Evolutionary conservation across 2,329 filamentous ascomycete genomes (phyloP).

Genomic region (Colletotrichum sp.): DNA sequence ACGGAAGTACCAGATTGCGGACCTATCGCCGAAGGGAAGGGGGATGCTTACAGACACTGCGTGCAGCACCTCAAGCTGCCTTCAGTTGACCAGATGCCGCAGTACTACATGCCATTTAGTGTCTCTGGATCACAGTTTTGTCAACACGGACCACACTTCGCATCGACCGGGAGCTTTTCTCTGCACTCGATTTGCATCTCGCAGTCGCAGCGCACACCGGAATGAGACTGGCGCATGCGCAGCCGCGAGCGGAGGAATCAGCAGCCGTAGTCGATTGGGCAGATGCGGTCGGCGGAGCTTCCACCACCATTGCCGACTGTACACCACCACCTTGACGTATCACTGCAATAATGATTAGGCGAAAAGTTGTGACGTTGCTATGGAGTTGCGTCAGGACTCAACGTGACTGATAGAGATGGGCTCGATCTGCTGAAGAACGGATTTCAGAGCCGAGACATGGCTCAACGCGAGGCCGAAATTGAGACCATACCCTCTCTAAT

Average conservation of each 20-base stretch:
- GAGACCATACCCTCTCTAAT: slow-evolving; percentile 1
- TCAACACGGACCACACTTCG: not conserved
- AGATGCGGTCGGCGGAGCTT: not conserved
- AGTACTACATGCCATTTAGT: not conserved
- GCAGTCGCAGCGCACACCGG: not conserved
- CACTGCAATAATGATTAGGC: not conserved
- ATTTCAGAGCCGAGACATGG: slow-evolving; percentile 10
- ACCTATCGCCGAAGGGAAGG: not conserved
- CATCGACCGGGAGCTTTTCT: not conserved
- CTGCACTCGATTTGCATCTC: not conserved
- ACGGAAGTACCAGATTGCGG: slow-evolving; percentile 6
- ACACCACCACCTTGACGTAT: not conserved
- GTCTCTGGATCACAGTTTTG: not conserved
- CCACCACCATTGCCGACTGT: not conserved
- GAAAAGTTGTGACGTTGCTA: not conserved
- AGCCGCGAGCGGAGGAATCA: not conserved
- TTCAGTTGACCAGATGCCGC: not conserved
- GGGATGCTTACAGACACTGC: not conserved
- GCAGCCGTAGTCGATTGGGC: not conserved
- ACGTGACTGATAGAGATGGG: not conserved
- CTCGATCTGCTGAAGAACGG: slow-evolving; percentile 13
- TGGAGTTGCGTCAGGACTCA: not conserved
- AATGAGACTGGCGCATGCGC: not conserved
- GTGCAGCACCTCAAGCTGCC: not conserved
- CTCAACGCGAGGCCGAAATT: not conserved